Percentiles rank a stretch among this genome's conserved stretches.
Evolutionary conservation across 2,329 filamentous ascomycete genomes (phyloP).

Genomic region (Dothidotthia symphoricarpi): DNA sequence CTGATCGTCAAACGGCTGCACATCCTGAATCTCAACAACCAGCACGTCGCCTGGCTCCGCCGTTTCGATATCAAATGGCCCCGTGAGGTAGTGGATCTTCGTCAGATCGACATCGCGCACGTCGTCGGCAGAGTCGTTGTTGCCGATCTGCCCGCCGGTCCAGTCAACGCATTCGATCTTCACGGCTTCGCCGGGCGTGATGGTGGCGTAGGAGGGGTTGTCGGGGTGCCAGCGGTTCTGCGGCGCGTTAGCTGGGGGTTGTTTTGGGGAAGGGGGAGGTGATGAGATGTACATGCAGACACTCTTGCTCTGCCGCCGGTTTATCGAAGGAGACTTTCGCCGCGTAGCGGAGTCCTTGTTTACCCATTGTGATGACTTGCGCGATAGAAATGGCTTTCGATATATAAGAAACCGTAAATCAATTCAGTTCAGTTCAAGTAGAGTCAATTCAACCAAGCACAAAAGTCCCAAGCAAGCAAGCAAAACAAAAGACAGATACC

Average conservation of each 20-base stretch:
- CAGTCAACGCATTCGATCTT: conserved; percentile 93
- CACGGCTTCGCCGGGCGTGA: conserved; percentile 81
- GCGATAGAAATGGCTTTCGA: no score
- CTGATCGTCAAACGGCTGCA: conserved; percentile 80
- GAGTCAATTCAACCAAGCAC: no score
- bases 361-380: conserved; percentile 43
- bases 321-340: conserved; percentile 72
- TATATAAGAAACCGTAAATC: no score
- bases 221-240: conserved; percentile 94
- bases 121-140: conserved; percentile 89
- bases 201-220: conserved; percentile 68
- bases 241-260: neutral
- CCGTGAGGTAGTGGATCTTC: conserved; percentile 81
- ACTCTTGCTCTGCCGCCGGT: conserved; percentile 66
- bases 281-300: conserved; percentile 63
- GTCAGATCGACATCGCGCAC: conserved; percentile 81
- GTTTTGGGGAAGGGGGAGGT: neutral
- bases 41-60: conserved; percentile 83
- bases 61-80: conserved; percentile 81
- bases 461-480: no score
- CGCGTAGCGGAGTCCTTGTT: conserved; percentile 64
- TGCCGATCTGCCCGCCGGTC: conserved; percentile 72
- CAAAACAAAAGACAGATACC: no score
- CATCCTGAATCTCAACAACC: conserved; percentile 87
- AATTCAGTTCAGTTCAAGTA: conserved; percentile 35